Evolutionary conservation across 1,284 basidiomycete genomes (phyloP).

Genomic region (Pulchroboletus neoregius): DNA sequence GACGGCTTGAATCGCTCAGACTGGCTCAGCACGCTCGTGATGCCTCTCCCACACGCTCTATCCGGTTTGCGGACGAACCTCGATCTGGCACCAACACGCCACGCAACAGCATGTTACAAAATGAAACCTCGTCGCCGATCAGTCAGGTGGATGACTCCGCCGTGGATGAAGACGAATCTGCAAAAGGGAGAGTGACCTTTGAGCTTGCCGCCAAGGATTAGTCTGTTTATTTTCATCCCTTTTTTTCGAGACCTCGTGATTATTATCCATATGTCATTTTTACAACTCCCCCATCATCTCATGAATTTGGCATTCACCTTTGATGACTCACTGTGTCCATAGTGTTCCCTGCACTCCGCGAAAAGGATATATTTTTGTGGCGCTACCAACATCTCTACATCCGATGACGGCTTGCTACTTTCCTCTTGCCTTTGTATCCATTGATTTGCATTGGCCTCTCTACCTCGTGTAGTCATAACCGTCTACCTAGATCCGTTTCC

Average conservation of each 20-base stretch:
- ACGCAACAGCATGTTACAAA: constrained; percentile 15
- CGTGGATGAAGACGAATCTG: constrained; percentile 20
- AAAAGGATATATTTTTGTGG: constrained; percentile 5
- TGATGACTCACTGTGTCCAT: constrained; percentile 12
- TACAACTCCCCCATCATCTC: background rate
- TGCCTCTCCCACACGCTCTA: constrained; percentile 31
- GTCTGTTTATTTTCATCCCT: background rate
- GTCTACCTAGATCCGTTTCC: background rate
- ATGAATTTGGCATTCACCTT: background rate
- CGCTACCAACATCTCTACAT: too few relatives aligned
- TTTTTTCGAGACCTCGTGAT: background rate
- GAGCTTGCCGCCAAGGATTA: constrained; percentile 14
- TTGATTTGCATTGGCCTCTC: constrained; percentile 6
- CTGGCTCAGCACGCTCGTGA: constrained; percentile 22
- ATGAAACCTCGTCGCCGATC: constrained; percentile 15
- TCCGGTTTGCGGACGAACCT: constrained; percentile 31
- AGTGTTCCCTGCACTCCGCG: constrained; percentile 1
- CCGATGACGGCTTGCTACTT: background rate
- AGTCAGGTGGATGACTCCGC: constrained; percentile 6
- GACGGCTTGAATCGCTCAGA: constrained; percentile 31
- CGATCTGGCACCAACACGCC: constrained; percentile 21
- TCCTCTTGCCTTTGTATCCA: constrained; percentile 9
- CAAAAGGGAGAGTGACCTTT: constrained; percentile 18
- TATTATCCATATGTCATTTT: background rate
- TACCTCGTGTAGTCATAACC: constrained; percentile 12